Conservation (phyloP, 257 asterid species). For the Mitragyna speciosa region DNA sequence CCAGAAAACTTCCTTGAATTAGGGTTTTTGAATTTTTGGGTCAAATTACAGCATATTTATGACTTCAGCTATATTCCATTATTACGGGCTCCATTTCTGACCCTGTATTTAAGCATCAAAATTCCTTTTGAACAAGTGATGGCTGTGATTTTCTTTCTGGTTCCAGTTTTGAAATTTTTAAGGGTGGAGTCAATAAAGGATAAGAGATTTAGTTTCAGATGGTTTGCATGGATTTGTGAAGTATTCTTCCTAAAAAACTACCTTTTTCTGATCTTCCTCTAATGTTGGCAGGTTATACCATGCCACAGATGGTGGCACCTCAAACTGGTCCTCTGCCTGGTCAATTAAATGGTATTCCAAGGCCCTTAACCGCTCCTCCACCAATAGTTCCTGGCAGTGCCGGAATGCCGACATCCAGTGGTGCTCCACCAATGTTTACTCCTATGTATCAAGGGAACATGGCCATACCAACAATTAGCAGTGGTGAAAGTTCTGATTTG, state of each 20-base stretch:
- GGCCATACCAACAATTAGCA: conserved; percentile 43
- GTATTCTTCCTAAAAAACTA: not conserved
- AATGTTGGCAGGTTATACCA: conserved; percentile 51
- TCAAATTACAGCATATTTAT: not conserved
- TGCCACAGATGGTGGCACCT: conserved; percentile 71
- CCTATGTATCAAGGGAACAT: conserved; percentile 50
- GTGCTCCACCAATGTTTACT: conserved; percentile 49
- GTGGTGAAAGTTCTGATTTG: conserved; percentile 45
- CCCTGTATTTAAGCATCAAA: not conserved
- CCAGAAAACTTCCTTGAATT: too few species aligned
- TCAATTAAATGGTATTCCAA: conserved; percentile 66
- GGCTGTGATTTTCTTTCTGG: not conserved
- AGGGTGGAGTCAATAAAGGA: not conserved
- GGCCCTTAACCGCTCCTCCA: conserved; percentile 58
- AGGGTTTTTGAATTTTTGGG: not conserved
- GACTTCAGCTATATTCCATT: not conserved
- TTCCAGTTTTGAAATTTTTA: not conserved
- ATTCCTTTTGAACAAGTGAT: not conserved
- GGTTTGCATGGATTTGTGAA: not conserved
- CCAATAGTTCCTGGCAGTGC: conserved; percentile 56
- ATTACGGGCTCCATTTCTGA: not conserved
- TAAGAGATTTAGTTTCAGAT: not conserved
- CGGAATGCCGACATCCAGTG: conserved; percentile 52
- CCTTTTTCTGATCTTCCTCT: not conserved
- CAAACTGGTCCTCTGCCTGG: conserved; percentile 67